Percentiles rank a stretch among this genome's conserved stretches.
Conservation (phyloP, 2,329 filamentous ascomycete species). For the Aspergillus latus region DNA sequence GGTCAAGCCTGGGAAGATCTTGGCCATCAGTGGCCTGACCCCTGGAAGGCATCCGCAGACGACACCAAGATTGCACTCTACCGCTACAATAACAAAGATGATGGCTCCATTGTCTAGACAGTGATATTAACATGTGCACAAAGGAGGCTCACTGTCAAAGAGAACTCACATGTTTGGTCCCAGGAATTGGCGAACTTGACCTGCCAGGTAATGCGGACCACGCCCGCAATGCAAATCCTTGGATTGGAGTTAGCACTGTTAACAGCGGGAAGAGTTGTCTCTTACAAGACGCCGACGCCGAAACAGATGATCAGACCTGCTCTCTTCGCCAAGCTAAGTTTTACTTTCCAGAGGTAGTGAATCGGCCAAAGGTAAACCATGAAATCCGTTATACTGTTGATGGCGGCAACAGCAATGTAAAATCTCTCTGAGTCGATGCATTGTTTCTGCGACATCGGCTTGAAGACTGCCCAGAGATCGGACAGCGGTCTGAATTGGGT, state of each 20-base stretch:
- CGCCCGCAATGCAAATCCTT: slow-evolving; percentile 8
- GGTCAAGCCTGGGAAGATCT: slow-evolving; percentile 6
- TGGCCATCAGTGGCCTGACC: slow-evolving; percentile 4
- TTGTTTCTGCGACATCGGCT: not conserved
- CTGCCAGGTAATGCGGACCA: slow-evolving; percentile 11
- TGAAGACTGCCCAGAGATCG: slow-evolving; percentile 1
- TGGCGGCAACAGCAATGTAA: slow-evolving; percentile 3
- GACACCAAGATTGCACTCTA: slow-evolving; percentile 2
- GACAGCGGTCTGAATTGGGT: not conserved
- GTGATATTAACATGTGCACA: not conserved
- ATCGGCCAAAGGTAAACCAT: slow-evolving; percentile 12
- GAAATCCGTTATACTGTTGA: slow-evolving; percentile 9
- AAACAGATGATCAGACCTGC: slow-evolving; percentile 8
- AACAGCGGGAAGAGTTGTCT: too few species aligned
- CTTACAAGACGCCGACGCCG: slow-evolving; percentile 9
- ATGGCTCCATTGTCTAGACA: slow-evolving; percentile 7
- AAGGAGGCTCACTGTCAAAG: not conserved
- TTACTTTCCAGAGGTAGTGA: slow-evolving; percentile 8
- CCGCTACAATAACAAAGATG: slow-evolving; percentile 4
- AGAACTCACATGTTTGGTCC: slow-evolving; percentile 5
- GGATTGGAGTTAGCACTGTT: not conserved
- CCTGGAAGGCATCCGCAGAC: slow-evolving; percentile 9
- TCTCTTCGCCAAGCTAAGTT: slow-evolving; percentile 5
- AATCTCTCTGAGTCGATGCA: slow-evolving; percentile 4
- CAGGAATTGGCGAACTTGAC: slow-evolving; percentile 8